phyloP scores from a whole-genome alignment of 2,329 filamentous ascomycete genomes.

The Stenocarpella maydis region DNA sequence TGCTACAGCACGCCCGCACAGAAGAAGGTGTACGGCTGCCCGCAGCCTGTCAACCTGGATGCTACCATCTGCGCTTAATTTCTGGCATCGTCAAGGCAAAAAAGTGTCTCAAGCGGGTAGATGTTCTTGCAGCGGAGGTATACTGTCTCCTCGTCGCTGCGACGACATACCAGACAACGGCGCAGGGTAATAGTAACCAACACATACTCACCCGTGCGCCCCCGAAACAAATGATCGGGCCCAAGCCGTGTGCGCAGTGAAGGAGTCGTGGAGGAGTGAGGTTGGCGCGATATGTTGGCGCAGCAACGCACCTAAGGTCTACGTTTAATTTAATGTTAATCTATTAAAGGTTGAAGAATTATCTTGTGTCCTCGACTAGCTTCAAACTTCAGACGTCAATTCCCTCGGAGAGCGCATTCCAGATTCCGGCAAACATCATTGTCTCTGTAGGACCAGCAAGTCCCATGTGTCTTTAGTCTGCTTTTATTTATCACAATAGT shows the following conservation, averaged over 20 bases:
- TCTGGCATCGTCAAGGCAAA: too few species aligned
- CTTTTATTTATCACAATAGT: neutral
- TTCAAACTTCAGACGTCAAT: too few species aligned
- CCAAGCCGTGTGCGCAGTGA: neutral
- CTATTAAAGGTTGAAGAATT: neutral
- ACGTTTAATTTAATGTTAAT: constrained; percentile 3
- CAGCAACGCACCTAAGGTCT: neutral
- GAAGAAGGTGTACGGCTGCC: constrained; percentile 53
- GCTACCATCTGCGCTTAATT: constrained; percentile 41
- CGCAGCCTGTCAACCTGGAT: constrained; percentile 49
- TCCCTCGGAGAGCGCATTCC: too few species aligned
- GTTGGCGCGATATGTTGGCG: neutral
- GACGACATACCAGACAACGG: neutral
- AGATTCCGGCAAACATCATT: too few species aligned
- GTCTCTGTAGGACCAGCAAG: neutral
- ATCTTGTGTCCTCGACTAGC: too few species aligned
- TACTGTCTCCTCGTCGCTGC: neutral
- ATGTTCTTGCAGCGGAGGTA: neutral
- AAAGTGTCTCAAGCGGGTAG: neutral
- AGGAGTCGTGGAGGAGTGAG: neutral
- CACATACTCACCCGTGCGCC: neutral
- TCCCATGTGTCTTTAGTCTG: neutral
- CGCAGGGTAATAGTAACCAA: accelerated
- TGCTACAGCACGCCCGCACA: constrained; percentile 51
- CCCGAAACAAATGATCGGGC: neutral